phyloP scores from a whole-genome alignment of 2,329 filamentous ascomycete species.

The Fusarium brevicatenulatum region DNA sequence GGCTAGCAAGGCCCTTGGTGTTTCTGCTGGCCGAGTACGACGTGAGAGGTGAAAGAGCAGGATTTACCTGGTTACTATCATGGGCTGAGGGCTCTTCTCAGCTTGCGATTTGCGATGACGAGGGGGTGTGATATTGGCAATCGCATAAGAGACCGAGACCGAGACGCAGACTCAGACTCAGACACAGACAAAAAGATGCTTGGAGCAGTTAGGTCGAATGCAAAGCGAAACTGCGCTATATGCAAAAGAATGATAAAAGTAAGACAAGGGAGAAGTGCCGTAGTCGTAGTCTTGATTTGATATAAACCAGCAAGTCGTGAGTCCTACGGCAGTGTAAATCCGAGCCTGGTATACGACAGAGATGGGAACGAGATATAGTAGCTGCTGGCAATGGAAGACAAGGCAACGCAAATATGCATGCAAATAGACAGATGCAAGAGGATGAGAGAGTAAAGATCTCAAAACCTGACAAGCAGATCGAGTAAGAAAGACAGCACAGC shows the following conservation, averaged over 20 bases:
- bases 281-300: slow-evolving; percentile 10
- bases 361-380: neutral
- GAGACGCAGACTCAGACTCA: slow-evolving; percentile 1
- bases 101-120: slow-evolving; percentile 26
- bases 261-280: slow-evolving; percentile 14
- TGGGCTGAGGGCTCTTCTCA: slow-evolving; percentile 7
- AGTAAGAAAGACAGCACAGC: slow-evolving; percentile 28
- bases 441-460: slow-evolving; percentile 18
- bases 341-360: neutral
- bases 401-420: slow-evolving; percentile 21
- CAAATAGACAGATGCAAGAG: slow-evolving; percentile 15
- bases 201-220: slow-evolving; percentile 21
- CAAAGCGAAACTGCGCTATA: slow-evolving; percentile 27
- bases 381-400: slow-evolving; percentile 3
- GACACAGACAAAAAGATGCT: slow-evolving; percentile 20
- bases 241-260: slow-evolving; percentile 19
- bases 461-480: slow-evolving; percentile 27
- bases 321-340: slow-evolving; percentile 4
- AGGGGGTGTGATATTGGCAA: slow-evolving; percentile 27
- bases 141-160: slow-evolving; percentile 5
- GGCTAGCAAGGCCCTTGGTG: slow-evolving; percentile 11
- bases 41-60: slow-evolving; percentile 11
- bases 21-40: slow-evolving; percentile 8
- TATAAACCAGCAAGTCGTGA: slow-evolving; percentile 22
- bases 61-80: slow-evolving; percentile 10